These are phyloP conservation scores for Cercis canadensis DNA, from an alignment of 306 rosid species.

Conservation along the genomic window DNA sequence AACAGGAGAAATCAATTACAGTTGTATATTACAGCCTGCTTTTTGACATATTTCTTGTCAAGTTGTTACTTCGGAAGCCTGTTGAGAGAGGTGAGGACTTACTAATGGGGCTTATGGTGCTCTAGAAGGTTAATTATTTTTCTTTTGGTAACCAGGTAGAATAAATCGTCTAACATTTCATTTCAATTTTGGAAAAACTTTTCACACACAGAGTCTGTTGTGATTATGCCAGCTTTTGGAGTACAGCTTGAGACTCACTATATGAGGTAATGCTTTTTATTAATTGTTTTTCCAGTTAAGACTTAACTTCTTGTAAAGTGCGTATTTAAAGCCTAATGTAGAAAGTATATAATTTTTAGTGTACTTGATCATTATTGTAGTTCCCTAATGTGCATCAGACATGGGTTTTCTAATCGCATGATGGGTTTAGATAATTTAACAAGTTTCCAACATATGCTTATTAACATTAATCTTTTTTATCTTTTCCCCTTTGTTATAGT, in stretches of 20 bases:
- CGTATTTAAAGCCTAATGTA: conserved; percentile 2
- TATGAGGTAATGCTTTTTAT: conserved; percentile 54
- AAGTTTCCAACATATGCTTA: not conserved
- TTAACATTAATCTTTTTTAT: not conserved
- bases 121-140: conserved; percentile 25
- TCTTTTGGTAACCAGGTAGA: conserved; percentile 22
- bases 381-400: not conserved
- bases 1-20: conserved; percentile 62
- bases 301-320: conserved; percentile 1
- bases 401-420: conserved; percentile 4
- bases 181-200: conserved; percentile 16
- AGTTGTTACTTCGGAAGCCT: conserved; percentile 61
- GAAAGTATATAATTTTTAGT: not conserved
- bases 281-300: conserved; percentile 10
- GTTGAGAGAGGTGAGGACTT: conserved; percentile 70
- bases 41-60: conserved; percentile 61
- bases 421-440: conserved; percentile 8
- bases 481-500: conserved; percentile 36
- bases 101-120: conserved; percentile 28
- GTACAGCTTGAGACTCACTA: conserved; percentile 90
- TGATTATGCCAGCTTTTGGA: conserved; percentile 91
- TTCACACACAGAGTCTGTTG: conserved; percentile 67
- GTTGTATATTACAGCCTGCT: conserved; percentile 61
- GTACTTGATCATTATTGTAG: not conserved
- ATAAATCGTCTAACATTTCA: conserved; percentile 6